These are phyloP conservation scores for Xylariaceae sp. DNA, from an alignment of 2,329 filamentous ascomycete species.

Conservation along the genomic window DNA sequence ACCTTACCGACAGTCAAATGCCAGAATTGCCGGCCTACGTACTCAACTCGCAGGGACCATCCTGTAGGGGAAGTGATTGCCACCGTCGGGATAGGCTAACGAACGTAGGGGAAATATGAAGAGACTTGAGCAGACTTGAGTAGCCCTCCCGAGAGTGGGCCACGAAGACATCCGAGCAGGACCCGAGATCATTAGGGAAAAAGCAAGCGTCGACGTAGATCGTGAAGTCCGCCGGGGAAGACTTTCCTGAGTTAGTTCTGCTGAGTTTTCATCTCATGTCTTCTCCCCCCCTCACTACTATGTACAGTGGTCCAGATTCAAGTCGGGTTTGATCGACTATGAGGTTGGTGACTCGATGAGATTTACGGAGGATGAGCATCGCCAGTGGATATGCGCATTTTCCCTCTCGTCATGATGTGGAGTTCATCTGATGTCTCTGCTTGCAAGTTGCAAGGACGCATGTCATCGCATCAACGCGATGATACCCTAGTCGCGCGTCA, in stretches of 20 bases:
- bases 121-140: too few relatives aligned
- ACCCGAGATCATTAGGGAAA: too few relatives aligned
- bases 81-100: too few relatives aligned
- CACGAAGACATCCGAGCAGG: too few relatives aligned
- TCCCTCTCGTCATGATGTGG: not conserved
- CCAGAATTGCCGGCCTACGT: not conserved
- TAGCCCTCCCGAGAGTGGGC: too few relatives aligned
- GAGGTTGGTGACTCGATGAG: not conserved
- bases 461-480: constrained; percentile 7
- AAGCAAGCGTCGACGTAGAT: too few relatives aligned
- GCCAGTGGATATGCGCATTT: not conserved
- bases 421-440: not conserved
- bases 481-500: constrained; percentile 20
- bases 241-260: too few relatives aligned
- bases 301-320: constrained; percentile 8
- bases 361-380: not conserved
- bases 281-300: too few relatives aligned
- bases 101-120: too few relatives aligned
- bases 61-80: not conserved
- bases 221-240: too few relatives aligned
- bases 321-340: constrained; percentile 14
- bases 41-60: not conserved
- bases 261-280: too few relatives aligned
- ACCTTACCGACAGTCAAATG: not conserved
- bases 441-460: not conserved